These are phyloP conservation scores for Hygrocybe coccinea DNA, from an alignment of 768 basidiomycete species.

Conservation along the genomic window DNA sequence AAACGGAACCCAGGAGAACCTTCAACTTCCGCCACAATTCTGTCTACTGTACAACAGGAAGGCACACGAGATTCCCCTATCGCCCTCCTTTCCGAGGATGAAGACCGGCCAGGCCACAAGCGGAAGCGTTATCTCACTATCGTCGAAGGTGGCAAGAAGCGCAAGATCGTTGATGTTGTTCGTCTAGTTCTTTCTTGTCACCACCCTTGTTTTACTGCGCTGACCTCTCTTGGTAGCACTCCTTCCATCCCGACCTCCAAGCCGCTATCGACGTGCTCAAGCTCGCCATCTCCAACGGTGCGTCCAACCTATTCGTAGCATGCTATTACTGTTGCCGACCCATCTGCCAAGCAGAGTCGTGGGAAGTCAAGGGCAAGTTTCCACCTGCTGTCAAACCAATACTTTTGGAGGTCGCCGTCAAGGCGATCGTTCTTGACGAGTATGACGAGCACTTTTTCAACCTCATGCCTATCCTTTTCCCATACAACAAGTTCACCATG, in stretches of 20 bases:
- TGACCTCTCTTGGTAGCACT: constrained; percentile 35
- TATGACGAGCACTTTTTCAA: constrained; percentile 93
- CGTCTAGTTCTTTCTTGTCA: constrained; percentile 23
- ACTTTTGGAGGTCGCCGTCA: constrained; percentile 64
- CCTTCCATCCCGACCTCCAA: constrained; percentile 71
- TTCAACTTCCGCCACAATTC: constrained; percentile 2
- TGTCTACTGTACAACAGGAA: constrained; percentile 22
- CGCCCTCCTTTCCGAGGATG: constrained; percentile 38
- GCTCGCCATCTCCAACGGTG: constrained; percentile 55
- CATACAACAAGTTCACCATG: constrained; percentile 96
- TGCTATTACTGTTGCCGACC: background rate
- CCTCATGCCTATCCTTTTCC: constrained; percentile 80
- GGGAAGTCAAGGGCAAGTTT: constrained; percentile 85
- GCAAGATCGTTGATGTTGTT: constrained; percentile 65
- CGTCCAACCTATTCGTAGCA: constrained; percentile 8
- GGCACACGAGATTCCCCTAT: constrained; percentile 48
- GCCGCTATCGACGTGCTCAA: constrained; percentile 56
- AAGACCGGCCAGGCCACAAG: constrained; percentile 38
- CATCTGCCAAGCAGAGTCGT: constrained; percentile 49
- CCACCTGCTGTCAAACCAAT: constrained; percentile 72
- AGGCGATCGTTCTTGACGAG: constrained; percentile 78
- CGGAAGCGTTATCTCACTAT: constrained; percentile 50
- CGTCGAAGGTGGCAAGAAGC: constrained; percentile 61
- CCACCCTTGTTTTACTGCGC: constrained; percentile 1
- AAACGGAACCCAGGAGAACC: constrained; percentile 39